Conservation (phyloP, 2,329 filamentous ascomycete species). For the Elsinoe perseae region DNA sequence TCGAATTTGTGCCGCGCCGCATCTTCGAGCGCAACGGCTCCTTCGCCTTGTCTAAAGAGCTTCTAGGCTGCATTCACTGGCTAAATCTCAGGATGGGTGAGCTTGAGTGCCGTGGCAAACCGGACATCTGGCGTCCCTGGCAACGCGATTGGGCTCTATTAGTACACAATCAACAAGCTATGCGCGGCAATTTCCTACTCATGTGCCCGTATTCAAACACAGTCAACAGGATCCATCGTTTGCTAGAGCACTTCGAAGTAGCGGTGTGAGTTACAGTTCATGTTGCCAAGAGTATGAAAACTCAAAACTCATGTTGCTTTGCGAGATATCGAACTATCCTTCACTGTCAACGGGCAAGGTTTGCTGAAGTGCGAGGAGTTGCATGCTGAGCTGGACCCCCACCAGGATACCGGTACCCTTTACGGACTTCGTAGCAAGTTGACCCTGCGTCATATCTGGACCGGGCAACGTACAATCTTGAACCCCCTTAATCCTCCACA, state of each 20-base stretch:
- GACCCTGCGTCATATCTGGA: constrained; percentile 45
- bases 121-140: constrained; percentile 21
- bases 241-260: constrained; percentile 34
- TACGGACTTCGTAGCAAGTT: constrained; percentile 54
- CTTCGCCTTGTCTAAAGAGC: constrained; percentile 43
- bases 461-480: constrained; percentile 44
- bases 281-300: neutral
- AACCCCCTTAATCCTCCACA: constrained; percentile 33
- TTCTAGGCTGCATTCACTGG: constrained; percentile 54
- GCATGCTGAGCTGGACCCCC: constrained; percentile 32
- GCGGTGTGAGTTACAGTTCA: constrained; percentile 20
- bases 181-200: constrained; percentile 46
- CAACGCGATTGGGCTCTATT: constrained; percentile 18
- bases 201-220: constrained; percentile 42
- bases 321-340: constrained; percentile 21
- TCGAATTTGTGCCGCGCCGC: constrained; percentile 32
- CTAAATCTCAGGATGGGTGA: constrained; percentile 40
- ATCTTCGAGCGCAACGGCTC: constrained; percentile 24
- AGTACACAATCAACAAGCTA: constrained; percentile 28
- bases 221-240: constrained; percentile 32
- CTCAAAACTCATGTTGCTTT: constrained; percentile 22
- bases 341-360: constrained; percentile 18
- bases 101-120: constrained; percentile 44
- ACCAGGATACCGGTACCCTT: constrained; percentile 54
- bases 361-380: constrained; percentile 22